A percentile compares a stretch with the other conserved stretches of the same genome.
Conservation (phyloP, 306 rosid species). For the Dryas alaskensis region DNA sequence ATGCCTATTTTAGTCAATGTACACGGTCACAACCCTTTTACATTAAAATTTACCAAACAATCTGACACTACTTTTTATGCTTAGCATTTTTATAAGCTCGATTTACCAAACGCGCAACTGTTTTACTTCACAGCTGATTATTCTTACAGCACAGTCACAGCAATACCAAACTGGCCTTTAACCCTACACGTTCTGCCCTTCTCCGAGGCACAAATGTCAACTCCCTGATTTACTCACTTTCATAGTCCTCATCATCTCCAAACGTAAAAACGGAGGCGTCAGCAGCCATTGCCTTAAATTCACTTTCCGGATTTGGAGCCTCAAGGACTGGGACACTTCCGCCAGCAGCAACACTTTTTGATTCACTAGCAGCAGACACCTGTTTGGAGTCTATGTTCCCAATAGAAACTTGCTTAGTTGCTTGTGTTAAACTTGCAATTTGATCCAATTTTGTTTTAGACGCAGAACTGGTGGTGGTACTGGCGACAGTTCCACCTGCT, state of each 20-base stretch:
- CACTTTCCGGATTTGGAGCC: constrained; percentile 64
- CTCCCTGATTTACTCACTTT: constrained; percentile 60
- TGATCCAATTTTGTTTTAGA: constrained; percentile 40
- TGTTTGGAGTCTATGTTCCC: constrained; percentile 43
- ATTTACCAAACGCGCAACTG: too few species aligned
- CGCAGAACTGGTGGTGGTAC: constrained; percentile 42
- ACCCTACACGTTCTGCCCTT: too few species aligned
- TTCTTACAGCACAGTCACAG: too few species aligned
- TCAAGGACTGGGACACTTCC: constrained; percentile 39
- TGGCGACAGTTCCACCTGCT: constrained; percentile 38
- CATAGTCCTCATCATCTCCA: constrained; percentile 94
- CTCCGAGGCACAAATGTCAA: constrained; percentile 5
- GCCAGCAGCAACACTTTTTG: constrained; percentile 41
- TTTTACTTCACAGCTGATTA: too few species aligned
- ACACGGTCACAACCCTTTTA: too few species aligned
- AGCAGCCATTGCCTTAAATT: constrained; percentile 98
- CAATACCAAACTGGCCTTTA: too few species aligned
- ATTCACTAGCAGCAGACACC: constrained; percentile 34
- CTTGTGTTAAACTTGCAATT: constrained; percentile 49
- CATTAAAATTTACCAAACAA: too few species aligned
- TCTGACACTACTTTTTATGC: too few species aligned
- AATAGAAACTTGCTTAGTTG: constrained; percentile 64
- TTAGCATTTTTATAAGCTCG: too few species aligned
- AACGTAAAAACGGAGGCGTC: constrained; percentile 96
- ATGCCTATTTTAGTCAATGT: too few species aligned